A percentile compares a stretch with the other conserved stretches of the same genome.
Conservation (phyloP, 345 rosid genomes). For the Heritiera fomes region DNA sequence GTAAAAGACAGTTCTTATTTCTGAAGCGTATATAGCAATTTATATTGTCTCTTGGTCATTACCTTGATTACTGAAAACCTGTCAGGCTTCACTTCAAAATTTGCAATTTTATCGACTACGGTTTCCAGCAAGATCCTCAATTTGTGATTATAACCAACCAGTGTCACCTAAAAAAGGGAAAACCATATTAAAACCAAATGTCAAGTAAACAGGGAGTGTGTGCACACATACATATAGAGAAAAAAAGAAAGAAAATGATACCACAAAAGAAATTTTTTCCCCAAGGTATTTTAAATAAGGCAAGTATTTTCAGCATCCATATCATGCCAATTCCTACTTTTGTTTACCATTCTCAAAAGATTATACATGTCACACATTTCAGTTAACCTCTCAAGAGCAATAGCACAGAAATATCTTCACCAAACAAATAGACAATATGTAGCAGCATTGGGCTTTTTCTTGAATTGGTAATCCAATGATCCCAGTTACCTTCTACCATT, state of each 20-base stretch:
- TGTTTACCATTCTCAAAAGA: neutral
- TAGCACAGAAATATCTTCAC: neutral
- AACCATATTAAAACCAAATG: conserved; percentile 14
- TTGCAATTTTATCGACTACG: conserved; percentile 61
- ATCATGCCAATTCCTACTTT: neutral
- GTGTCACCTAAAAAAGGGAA: conserved; percentile 52
- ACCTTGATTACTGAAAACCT: conserved; percentile 92
- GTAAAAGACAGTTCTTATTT: neutral
- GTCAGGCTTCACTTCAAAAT: conserved; percentile 74
- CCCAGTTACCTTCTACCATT: neutral
- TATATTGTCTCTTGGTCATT: conserved; percentile 14
- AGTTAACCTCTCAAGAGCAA: neutral
- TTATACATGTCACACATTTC: neutral
- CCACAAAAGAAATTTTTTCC: neutral
- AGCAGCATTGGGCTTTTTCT: neutral
- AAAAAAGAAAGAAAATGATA: neutral
- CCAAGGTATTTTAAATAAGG: neutral
- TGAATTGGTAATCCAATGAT: neutral
- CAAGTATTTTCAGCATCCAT: neutral
- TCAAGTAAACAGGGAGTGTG: neutral
- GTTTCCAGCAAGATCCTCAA: conserved; percentile 76
- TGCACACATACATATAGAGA: neutral
- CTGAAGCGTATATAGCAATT: neutral
- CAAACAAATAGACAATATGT: neutral
- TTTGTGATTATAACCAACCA: conserved; percentile 90